Evolutionary conservation across 805 yeast genomes (phyloP), one percentile per base, ranked within the genome.

Genomic region (Nakazawaea molendinolei): DNA sequence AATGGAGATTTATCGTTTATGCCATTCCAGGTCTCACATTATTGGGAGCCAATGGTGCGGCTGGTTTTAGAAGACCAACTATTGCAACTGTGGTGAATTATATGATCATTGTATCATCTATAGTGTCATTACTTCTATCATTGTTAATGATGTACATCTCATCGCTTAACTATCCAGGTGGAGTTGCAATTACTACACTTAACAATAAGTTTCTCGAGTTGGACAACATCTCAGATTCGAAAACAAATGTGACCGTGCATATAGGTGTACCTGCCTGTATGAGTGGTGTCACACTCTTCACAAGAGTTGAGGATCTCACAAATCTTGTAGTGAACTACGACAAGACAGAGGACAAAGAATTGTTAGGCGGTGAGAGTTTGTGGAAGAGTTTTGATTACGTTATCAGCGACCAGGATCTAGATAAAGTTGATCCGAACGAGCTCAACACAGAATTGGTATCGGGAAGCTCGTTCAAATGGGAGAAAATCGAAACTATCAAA

Each of bases 1-100:
- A 90, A 62, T 86, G 95, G 95, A 71, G 97, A 47, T 90, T 90
- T 50, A 76, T 90, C 27, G 63, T 81, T 13, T 90, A 89, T 55
- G 62, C 77, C 0, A 60, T 82, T 4, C 96, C 97, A 1, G 64
- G 79, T 0, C 54, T 86, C 40, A 74, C 81, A 0, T 47, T 81
- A 14, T 51, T 72, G 22, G 87, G 83, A 5, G 78, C 92, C 2
- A 62, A 70, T 30, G 85, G 84, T 5, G 68, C 79, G 12, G 55
- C 70, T 1, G 50, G 48, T 31, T 22, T 33, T 13, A 21, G 31
- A 43, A 12, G 30, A 12, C 41, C 35, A 42, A 50, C 18, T 43
- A 52, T 31, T 4, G 9, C 33, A 14, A n/a, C 26, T 31, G 8
- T 29, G 15, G n/a, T 29, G 22, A 14, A 35, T 13, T 10, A 33